Base-by-base conservation (phyloP, 2,329 filamentous ascomycete genomes). In the Epichloe coenophiala region DNA sequence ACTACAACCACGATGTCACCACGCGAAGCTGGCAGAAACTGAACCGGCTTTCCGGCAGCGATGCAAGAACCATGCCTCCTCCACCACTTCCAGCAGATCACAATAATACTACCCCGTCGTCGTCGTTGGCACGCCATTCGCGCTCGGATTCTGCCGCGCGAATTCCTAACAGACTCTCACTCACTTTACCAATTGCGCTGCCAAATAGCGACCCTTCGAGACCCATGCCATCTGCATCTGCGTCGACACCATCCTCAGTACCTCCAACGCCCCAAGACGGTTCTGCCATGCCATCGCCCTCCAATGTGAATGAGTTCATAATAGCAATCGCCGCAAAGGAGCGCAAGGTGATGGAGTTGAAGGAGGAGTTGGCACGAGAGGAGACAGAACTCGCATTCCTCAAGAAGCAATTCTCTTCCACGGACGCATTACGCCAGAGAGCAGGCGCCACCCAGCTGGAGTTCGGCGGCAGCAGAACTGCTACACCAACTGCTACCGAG, bases 321-420 rank as follows among this genome's bases (percentile, higher is more conserved):
- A 90, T 88, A 54, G 86, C 90, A 51, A 85, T 98, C 60, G 93
- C 93, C 43, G 83, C 88, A 13, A 90, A 97, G 68, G 93, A 98
- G 70, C 78, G 93, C 51, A 83, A 81, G 57, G 91, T 98, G 2
- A 71, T 98, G 51, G 93, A 97, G 68, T 72, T 98, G 48, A 85
- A 83, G 53, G 93, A 98, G 65, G 91, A 97, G 66, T 73, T 98
- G n/a, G 71, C 74, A 23, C 83, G 83, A 53, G 91, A 93, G 5
- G 91, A 98, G 64, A 69, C 72, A 12, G 86, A 95, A 45, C 72
- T 98, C 40, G 72, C 73, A 45, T 77, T 72, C 41, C 72, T 98
- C 54, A 97, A 96, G 72, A 84, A 79, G 60, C 84, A 89, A 65
- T 97, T 88, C 84, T 79, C 86, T 2, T 69, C 74, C 13, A 81